A percentile compares a stretch with the other conserved stretches of the same genome.
phyloP scores from a whole-genome alignment of 2,329 filamentous ascomycete genomes.

The Epichloe typhina region DNA sequence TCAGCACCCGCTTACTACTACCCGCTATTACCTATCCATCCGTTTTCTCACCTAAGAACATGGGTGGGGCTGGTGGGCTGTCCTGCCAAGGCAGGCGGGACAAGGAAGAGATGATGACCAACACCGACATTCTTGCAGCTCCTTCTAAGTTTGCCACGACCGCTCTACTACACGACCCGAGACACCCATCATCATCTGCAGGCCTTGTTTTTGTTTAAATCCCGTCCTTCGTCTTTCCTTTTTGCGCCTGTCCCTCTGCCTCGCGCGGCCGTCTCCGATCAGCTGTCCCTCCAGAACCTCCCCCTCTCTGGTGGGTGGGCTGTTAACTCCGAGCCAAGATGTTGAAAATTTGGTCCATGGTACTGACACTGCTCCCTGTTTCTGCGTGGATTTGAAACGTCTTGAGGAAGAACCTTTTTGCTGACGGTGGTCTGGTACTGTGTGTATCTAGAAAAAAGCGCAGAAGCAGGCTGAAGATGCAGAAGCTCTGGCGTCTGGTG shows the following conservation, averaged over 20 bases:
- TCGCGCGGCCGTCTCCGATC: not conserved
- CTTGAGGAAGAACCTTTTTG: no score
- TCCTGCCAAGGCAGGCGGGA: not conserved
- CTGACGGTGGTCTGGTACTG: constrained; percentile 7
- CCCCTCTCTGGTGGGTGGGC: not conserved
- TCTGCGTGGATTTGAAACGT: not conserved
- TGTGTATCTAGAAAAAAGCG: constrained; percentile 65
- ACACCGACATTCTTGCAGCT: not conserved
- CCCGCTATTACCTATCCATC: not conserved
- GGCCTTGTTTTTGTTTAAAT: not conserved
- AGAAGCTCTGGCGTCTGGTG: constrained; percentile 51
- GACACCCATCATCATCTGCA: not conserved
- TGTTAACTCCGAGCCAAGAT: constrained; percentile 41
- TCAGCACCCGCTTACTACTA: not conserved
- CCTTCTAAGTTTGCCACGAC: not conserved
- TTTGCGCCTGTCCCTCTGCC: not conserved
- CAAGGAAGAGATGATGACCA: not conserved
- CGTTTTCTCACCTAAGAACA: not conserved
- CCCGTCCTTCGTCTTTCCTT: not conserved
- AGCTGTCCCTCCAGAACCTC: not conserved
- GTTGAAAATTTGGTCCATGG: constrained; percentile 99
- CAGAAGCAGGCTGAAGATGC: constrained; percentile 89
- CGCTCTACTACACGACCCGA: not conserved
- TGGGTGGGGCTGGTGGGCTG: not conserved
- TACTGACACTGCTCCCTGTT: constrained; percentile 27